These are phyloP conservation scores for Sungouiozyma ichnusensis DNA, from an alignment of 805 yeast genomes.

Conservation along the genomic window DNA sequence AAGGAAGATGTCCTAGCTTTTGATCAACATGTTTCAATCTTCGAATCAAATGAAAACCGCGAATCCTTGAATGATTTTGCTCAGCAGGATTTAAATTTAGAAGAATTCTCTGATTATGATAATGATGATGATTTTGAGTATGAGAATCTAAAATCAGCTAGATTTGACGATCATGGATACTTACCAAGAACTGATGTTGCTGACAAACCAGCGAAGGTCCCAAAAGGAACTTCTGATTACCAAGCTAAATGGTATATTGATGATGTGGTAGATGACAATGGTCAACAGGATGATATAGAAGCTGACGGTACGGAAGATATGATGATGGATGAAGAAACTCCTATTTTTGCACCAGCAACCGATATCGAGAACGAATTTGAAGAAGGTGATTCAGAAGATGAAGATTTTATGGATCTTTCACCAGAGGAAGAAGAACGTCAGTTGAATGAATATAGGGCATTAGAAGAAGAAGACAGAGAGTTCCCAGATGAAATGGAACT, in stretches of 20 bases:
- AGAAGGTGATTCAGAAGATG: slow-evolving; percentile 40
- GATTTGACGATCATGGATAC: slow-evolving; percentile 33
- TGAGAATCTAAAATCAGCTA: slow-evolving; percentile 25
- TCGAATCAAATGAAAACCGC: slow-evolving; percentile 33
- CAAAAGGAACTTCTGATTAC: slow-evolving; percentile 71
- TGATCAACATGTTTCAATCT: slow-evolving; percentile 17
- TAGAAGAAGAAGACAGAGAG: slow-evolving; percentile 75
- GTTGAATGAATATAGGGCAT: slow-evolving; percentile 51
- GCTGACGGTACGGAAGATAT: slow-evolving; percentile 26
- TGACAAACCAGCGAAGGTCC: slow-evolving; percentile 35
- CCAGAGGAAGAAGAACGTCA: slow-evolving; percentile 81
- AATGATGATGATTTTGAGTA: slow-evolving; percentile 28
- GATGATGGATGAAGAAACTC: slow-evolving; percentile 20
- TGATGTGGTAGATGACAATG: slow-evolving; percentile 35
- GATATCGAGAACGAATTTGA: slow-evolving; percentile 32
- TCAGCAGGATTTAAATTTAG: slow-evolving; percentile 44
- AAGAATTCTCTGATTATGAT: slow-evolving; percentile 25
- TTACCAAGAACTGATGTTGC: slow-evolving; percentile 27
- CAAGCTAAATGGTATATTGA: slow-evolving; percentile 72
- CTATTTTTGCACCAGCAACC: slow-evolving; percentile 9
- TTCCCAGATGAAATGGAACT: slow-evolving; percentile 95
- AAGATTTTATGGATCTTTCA: slow-evolving; percentile 59
- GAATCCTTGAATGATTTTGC: slow-evolving; percentile 53
- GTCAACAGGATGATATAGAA: slow-evolving; percentile 24
- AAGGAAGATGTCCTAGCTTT: slow-evolving; percentile 14